A percentile compares a stretch with the other conserved stretches of the same genome.
phyloP scores from a whole-genome alignment of 2,329 filamentous ascomycete genomes.

The Trichoderma arundinaceum region DNA sequence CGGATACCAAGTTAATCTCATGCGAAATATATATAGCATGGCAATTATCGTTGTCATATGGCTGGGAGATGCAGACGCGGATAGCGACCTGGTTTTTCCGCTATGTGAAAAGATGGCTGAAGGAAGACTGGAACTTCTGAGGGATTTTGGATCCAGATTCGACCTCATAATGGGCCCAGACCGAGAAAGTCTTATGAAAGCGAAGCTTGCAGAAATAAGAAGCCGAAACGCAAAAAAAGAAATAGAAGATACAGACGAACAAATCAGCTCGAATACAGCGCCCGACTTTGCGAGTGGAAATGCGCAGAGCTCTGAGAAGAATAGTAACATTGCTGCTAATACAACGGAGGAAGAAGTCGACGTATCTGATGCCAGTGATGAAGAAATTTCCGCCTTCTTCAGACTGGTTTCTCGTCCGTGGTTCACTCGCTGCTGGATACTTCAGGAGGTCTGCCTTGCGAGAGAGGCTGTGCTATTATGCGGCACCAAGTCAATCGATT shows the following conservation, averaged over 20 bases:
- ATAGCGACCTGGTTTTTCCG: slow-evolving; percentile 26
- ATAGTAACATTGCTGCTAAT: background rate
- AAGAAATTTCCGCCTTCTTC: slow-evolving; percentile 22
- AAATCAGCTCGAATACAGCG: background rate
- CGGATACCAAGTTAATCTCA: slow-evolving; percentile 21
- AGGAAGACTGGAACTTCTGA: slow-evolving; percentile 11
- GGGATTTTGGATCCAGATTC: background rate
- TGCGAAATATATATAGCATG: slow-evolving; percentile 5
- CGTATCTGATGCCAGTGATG: slow-evolving; percentile 5
- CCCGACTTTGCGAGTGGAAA: background rate
- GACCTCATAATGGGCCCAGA: slow-evolving; percentile 23
- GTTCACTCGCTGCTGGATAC: slow-evolving; percentile 29
- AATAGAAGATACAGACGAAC: background rate
- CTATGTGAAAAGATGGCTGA: slow-evolving; percentile 20
- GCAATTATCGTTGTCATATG: slow-evolving; percentile 32
- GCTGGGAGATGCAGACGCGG: slow-evolving; percentile 27
- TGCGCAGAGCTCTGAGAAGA: background rate
- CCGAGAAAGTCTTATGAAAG: background rate
- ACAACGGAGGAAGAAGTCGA: background rate
- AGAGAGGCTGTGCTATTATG: slow-evolving; percentile 8
- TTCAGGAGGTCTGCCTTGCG: slow-evolving; percentile 26
- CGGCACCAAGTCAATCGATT: slow-evolving; percentile 15
- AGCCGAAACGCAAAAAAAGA: background rate
- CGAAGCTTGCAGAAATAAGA: background rate
- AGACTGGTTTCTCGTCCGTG: slow-evolving; percentile 22